Evolutionary conservation across 345 rosid genomes (phyloP).

Genomic region (Alliaria petiolata): DNA sequence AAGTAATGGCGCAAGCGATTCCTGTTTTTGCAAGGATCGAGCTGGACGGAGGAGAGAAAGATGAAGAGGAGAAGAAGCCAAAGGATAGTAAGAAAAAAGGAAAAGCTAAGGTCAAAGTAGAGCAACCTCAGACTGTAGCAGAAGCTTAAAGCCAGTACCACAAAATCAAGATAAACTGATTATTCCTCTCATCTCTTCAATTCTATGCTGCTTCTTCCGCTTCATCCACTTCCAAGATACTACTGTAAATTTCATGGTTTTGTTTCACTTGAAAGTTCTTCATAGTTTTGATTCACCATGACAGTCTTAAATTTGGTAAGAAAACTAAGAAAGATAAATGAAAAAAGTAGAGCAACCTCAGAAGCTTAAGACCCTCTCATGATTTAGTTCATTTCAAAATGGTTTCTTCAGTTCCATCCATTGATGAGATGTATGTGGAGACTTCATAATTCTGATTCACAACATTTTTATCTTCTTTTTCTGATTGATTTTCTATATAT

Average conservation of each 20-base stretch:
- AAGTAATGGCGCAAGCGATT: constrained; percentile 79
- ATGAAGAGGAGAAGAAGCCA: constrained; percentile 28
- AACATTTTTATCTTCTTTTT: not conserved
- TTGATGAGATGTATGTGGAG: too few species aligned
- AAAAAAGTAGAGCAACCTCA: not conserved
- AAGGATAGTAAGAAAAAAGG: constrained; percentile 33
- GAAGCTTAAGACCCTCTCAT: not conserved
- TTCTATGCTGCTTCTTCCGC: not conserved
- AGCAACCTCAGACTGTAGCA: constrained; percentile 41
- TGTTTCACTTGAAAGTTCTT: not conserved
- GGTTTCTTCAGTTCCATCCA: too few species aligned
- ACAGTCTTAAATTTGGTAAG: too few species aligned
- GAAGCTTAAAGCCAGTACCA: constrained; percentile 35
- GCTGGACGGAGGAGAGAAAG: constrained; percentile 41
- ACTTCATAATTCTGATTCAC: too few species aligned
- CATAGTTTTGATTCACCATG: not conserved
- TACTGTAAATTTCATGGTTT: constrained; percentile 6
- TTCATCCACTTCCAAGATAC: not conserved
- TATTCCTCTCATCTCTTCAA: not conserved
- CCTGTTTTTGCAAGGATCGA: constrained; percentile 86
- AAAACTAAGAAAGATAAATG: not conserved
- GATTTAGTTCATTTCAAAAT: too few species aligned
- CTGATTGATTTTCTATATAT: not conserved
- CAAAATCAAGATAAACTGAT: not conserved
- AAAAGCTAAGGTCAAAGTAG: constrained; percentile 40